Evolutionary conservation across 805 yeast species (phyloP), one percentile per base, ranked within the genome.

Genomic region (Starmerella apis): DNA sequence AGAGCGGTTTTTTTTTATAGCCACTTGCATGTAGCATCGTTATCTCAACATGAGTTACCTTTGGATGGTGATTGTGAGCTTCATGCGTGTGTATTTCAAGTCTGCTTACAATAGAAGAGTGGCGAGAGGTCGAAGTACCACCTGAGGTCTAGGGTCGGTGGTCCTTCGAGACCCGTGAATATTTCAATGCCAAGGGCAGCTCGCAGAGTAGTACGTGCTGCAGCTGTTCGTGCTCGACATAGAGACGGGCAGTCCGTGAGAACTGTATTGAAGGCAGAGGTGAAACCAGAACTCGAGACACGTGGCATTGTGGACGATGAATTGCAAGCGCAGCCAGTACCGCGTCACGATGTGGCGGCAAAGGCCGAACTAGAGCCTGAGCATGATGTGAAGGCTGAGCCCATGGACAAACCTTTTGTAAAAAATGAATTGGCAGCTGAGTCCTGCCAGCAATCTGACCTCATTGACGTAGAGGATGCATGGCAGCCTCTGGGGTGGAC

Each of bases 401-500:
- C 19, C 9, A 33, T 18, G 35, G 18, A 8, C 22, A 22, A 33
- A 10, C 22, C 9, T 2, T 6, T 16, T 16, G 22, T 18, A 2
- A 20, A 38, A 30, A 6, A 1, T 4, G 43, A 19, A 14, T 7
- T 14, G 30, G 14, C 4, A 7, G 20, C 18, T 7, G 43, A 24
- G 14, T n/a, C 30, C 2, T 19, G 10, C 20, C 3, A 2, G 25
- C 7, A 13, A 9, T 7, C 25, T 16, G 39, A 11, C 24, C 22
- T 36, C 9, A 5, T 36, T 20, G 44, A 41, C 18, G 24, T 41
- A 10, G 44, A 41, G 44, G 44, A 41, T 9, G 44, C 33, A 23
- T 41, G 44, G 44, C 44, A 20, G 27, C 68, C 68, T 3, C 47
- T 52, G 5, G 38, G 59, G 50, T 66, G 68, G 67, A 30, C 51